Evolutionary conservation across 2,329 filamentous ascomycete species (phyloP).

Genomic region (Fusarium sp.): DNA sequence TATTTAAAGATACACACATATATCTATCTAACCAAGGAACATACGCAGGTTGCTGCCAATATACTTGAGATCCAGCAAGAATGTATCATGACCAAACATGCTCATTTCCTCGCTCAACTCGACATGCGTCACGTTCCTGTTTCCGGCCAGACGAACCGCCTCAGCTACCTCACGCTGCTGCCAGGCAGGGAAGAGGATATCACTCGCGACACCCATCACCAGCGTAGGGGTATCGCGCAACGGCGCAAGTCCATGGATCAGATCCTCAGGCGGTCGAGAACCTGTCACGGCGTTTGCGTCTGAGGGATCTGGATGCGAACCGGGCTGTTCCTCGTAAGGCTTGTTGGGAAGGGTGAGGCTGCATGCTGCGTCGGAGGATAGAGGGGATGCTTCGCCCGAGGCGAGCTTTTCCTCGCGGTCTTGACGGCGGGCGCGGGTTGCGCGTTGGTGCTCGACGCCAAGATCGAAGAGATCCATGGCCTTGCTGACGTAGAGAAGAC

Average conservation of each 20-base stretch:
- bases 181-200: constrained; percentile 98
- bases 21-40: constrained; percentile 74
- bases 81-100: constrained; percentile 96
- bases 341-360: constrained; percentile 85
- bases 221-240: constrained; percentile 85
- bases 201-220: constrained; percentile 94
- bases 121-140: constrained; percentile 85
- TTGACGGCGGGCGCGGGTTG: constrained; percentile 73
- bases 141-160: constrained; percentile 82
- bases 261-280: constrained; percentile 79
- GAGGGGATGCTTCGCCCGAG: constrained; percentile 65
- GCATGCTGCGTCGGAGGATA: constrained; percentile 64
- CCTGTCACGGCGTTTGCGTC: constrained; percentile 48
- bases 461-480: constrained; percentile 99
- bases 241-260: constrained; percentile 80
- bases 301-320: constrained; percentile 57
- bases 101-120: constrained; percentile 96
- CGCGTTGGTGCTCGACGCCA: constrained; percentile 77
- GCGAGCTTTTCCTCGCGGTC: constrained; percentile 72
- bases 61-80: constrained; percentile 91
- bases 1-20: background rate
- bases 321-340: constrained; percentile 88
- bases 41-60: constrained; percentile 86
- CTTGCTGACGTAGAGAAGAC: constrained; percentile 95
- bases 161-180: constrained; percentile 96